A percentile compares a stretch with the other conserved stretches of the same genome.
Evolutionary conservation across 331 rosid species (phyloP).

Genomic region (Acacia pycnantha): DNA sequence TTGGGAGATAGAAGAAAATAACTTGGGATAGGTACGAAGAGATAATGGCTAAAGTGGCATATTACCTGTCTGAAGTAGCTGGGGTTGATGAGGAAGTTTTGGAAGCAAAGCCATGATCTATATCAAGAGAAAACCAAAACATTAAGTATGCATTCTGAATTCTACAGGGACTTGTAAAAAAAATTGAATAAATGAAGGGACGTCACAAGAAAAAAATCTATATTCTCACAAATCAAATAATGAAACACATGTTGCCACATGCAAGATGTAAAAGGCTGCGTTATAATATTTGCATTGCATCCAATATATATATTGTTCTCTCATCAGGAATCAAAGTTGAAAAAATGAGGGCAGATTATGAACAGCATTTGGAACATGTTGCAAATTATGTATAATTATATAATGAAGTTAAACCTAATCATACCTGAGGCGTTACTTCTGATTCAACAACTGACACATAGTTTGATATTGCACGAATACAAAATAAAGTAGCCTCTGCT

Average conservation of each 20-base stretch:
- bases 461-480: constrained; percentile 88
- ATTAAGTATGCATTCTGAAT: background rate
- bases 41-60: background rate
- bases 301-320: background rate
- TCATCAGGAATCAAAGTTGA: constrained; percentile 1
- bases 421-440: constrained; percentile 97
- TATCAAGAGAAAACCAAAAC: constrained; percentile 23
- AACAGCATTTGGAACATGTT: background rate
- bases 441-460: constrained; percentile 86
- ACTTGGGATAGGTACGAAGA: background rate
- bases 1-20: background rate
- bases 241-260: background rate
- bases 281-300: background rate
- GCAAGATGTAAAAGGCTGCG: background rate
- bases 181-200: background rate
- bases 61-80: constrained; percentile 95
- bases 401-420: constrained; percentile 24
- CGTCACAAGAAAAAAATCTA: background rate
- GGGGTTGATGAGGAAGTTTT: constrained; percentile 84
- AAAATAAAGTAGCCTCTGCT: constrained; percentile 95
- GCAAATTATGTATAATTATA: background rate
- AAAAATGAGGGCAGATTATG: background rate
- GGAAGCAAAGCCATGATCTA: constrained; percentile 86
- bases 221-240: background rate
- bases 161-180: background rate